Evolutionary conservation across 106 monocot species (phyloP).

Genomic region (Acorus calamus): DNA sequence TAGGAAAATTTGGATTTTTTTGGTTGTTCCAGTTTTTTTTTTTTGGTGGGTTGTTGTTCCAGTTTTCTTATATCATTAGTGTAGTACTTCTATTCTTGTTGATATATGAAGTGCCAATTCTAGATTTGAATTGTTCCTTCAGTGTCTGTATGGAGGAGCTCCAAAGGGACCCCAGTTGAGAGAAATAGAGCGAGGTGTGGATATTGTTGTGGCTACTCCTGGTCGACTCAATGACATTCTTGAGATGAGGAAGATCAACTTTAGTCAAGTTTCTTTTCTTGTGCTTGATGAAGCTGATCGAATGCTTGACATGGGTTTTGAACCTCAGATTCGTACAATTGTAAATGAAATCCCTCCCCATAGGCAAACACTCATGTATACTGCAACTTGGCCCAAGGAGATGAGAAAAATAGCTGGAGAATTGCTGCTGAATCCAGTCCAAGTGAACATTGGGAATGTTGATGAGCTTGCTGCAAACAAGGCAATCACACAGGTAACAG

Average conservation of each 20-base stretch:
- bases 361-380: conserved; percentile 26
- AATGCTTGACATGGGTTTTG: conserved; percentile 32
- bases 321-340: conserved; percentile 28
- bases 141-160: conserved; percentile 29
- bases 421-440: conserved; percentile 18
- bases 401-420: conserved; percentile 29
- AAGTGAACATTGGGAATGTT: conserved; percentile 27
- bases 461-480: conserved; percentile 29
- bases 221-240: conserved; percentile 28
- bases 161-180: conserved; percentile 24
- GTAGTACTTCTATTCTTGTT: not conserved
- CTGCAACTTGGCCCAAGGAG: conserved; percentile 32
- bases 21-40: not conserved
- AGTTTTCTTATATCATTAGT: not conserved
- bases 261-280: conserved; percentile 27
- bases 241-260: conserved; percentile 23
- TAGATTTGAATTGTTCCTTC: not conserved
- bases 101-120: not conserved
- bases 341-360: conserved; percentile 21
- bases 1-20: too few species aligned
- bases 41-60: too few species aligned
- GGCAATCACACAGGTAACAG: conserved; percentile 23
- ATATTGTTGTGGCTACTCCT: conserved; percentile 22
- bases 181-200: conserved; percentile 22
- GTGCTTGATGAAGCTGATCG: conserved; percentile 33